Evolutionary conservation across 169 alveolate species (phyloP).

Genomic region (Plasmodium adleri): DNA sequence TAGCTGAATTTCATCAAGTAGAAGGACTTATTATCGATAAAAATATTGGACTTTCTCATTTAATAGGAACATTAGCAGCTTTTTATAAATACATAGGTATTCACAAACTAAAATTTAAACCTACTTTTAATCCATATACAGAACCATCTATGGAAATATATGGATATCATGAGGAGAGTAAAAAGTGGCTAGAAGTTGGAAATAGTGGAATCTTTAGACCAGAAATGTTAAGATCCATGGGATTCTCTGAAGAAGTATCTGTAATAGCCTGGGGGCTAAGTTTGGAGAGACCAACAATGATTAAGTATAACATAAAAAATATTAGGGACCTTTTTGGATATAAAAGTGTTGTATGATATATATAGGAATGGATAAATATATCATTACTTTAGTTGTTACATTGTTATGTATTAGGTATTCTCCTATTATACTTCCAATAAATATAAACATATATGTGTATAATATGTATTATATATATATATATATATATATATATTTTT

Average conservation of each 20-base stretch:
- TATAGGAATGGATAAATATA: neutral
- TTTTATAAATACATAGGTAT: conserved; percentile 97
- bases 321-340: conserved; percentile 98
- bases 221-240: conserved; percentile 99
- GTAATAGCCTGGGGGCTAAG: conserved; percentile 99
- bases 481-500: neutral
- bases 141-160: conserved; percentile 99
- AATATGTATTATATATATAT: neutral
- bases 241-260: conserved; percentile 97
- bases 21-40: conserved; percentile 96
- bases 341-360: conserved; percentile 11
- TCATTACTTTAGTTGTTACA: neutral
- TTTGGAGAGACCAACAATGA: conserved; percentile 99
- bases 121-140: conserved; percentile 99
- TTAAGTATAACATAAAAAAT: conserved; percentile 95
- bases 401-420: neutral
- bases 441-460: too few species aligned
- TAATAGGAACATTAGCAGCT: conserved; percentile 92
- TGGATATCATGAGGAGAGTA: conserved; percentile 97
- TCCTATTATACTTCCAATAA: too few species aligned
- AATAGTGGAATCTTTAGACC: conserved; percentile 99
- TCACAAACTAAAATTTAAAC: conserved; percentile 93
- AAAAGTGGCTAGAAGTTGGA: conserved; percentile 98
- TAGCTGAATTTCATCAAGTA: conserved; percentile 99
- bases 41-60: conserved; percentile 93